phyloP scores from a whole-genome alignment of 2,329 filamentous ascomycete genomes.

The Byssothecium circinans region DNA sequence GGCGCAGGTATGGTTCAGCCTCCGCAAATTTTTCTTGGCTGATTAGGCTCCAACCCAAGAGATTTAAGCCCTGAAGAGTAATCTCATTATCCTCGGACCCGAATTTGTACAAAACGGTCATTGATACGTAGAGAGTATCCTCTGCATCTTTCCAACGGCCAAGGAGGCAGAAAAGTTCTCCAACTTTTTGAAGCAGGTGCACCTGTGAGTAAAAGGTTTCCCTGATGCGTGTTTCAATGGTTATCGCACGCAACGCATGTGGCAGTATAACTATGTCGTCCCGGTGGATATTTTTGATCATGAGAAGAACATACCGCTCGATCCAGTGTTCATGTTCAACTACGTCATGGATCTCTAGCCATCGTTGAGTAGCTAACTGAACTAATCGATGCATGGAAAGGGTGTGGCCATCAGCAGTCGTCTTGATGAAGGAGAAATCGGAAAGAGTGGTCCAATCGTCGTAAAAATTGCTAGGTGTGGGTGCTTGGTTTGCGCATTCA shows the following conservation, averaged over 20 bases:
- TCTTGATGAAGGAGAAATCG: constrained; percentile 15
- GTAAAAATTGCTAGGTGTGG: not conserved
- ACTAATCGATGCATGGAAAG: constrained; percentile 27
- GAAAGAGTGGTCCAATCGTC: constrained; percentile 2
- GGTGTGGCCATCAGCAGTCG: not conserved
- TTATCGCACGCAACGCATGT: too few species aligned
- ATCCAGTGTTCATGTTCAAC: constrained; percentile 22
- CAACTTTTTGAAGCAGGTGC: too few species aligned
- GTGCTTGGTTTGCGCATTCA: too few species aligned
- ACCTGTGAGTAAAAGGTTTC: too few species aligned
- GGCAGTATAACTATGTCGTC: not conserved
- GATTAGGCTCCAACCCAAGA: not conserved
- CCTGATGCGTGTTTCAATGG: too few species aligned
- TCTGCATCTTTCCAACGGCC: not conserved
- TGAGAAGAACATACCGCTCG: constrained; percentile 29
- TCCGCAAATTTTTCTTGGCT: constrained; percentile 1
- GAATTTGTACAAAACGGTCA: not conserved
- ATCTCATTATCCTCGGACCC: not conserved
- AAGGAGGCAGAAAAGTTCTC: too few species aligned
- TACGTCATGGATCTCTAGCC: constrained; percentile 24
- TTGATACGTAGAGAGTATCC: not conserved
- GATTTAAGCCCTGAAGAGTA: not conserved
- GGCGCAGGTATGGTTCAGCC: not conserved
- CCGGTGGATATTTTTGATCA: not conserved
- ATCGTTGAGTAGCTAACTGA: constrained; percentile 18